phyloP scores from a whole-genome alignment of 2,329 filamentous ascomycete genomes.

The Neoscytalidium dimidiatum region DNA sequence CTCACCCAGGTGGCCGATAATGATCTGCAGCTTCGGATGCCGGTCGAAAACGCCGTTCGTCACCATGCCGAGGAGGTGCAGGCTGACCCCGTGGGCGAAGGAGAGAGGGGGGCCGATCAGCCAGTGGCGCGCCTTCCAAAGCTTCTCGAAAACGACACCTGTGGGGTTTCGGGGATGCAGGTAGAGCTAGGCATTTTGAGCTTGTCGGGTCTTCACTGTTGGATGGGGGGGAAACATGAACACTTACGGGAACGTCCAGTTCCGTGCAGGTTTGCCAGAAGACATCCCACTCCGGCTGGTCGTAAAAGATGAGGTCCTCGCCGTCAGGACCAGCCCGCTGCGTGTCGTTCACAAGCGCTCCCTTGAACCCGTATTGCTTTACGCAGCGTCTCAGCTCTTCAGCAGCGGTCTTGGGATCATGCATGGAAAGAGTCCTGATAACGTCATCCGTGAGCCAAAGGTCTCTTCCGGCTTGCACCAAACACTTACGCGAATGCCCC shows the following conservation, averaged over 20 bases:
- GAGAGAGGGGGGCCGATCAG: slow-evolving; percentile 34
- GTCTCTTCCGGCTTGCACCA: background rate
- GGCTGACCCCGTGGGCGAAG: slow-evolving; percentile 46
- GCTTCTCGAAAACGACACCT: slow-evolving; percentile 29
- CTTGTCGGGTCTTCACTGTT: too few species aligned
- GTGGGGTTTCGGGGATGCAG: slow-evolving; percentile 37
- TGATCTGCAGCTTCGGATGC: slow-evolving; percentile 44
- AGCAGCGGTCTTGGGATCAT: slow-evolving; percentile 33
- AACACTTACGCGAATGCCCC: slow-evolving; percentile 43
- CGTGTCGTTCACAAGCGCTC: slow-evolving; percentile 54
- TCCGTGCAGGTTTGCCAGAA: slow-evolving; percentile 36
- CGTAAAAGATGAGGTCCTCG: slow-evolving; percentile 35
- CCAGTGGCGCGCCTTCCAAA: slow-evolving; percentile 32
- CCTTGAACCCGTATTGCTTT: slow-evolving; percentile 58
- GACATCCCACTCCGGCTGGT: slow-evolving; percentile 32
- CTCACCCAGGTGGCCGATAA: slow-evolving; percentile 49
- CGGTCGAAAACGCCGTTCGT: slow-evolving; percentile 47
- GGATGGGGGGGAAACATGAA: background rate
- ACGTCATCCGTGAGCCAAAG: slow-evolving; percentile 18
- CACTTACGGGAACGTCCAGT: slow-evolving; percentile 30
- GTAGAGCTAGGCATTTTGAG: slow-evolving; percentile 26
- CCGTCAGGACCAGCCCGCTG: slow-evolving; percentile 33
- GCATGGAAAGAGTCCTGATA: slow-evolving; percentile 31
- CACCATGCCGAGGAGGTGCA: slow-evolving; percentile 49
- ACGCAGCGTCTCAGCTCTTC: slow-evolving; percentile 33